These are phyloP conservation scores for Diutina neorugosa DNA, from an alignment of 1,139 yeast species.

Conservation along the genomic window DNA sequence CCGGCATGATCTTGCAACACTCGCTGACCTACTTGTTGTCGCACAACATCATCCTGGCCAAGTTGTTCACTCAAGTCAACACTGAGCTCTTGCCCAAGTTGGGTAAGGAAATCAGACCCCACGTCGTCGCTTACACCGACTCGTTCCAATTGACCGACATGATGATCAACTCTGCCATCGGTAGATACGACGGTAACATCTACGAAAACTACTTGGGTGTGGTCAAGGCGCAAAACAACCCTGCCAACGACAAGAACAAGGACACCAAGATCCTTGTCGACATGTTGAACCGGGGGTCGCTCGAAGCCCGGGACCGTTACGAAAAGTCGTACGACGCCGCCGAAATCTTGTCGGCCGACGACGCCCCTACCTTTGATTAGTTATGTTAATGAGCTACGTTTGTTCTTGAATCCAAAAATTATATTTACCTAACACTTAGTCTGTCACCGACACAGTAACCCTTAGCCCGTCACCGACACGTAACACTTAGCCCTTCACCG, in stretches of 20 bases:
- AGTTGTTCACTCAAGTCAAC: conserved; percentile 22
- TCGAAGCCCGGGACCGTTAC: conserved; percentile 27
- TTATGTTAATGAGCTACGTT: neutral
- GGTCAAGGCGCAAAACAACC: conserved; percentile 28
- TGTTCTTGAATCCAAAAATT: neutral
- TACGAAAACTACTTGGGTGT: conserved; percentile 33
- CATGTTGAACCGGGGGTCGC: conserved; percentile 26
- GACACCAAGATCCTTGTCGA: conserved; percentile 23
- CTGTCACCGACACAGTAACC: too few relatives aligned
- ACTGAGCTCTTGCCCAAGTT: conserved; percentile 22
- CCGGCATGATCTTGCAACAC: conserved; percentile 20
- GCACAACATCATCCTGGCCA: conserved; percentile 21
- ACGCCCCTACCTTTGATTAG: neutral
- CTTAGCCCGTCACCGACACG: too few relatives aligned
- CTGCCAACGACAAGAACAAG: conserved; percentile 26
- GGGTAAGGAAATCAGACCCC: conserved; percentile 29
- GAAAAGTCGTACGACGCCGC: conserved; percentile 22
- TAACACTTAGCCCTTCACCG: too few relatives aligned
- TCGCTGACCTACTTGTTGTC: conserved; percentile 31
- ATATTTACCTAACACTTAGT: too few relatives aligned
- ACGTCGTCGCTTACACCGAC: conserved; percentile 33
- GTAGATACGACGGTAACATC: conserved; percentile 32
- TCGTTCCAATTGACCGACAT: conserved; percentile 37
- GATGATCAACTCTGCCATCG: conserved; percentile 31
- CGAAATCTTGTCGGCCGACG: conserved; percentile 17